These are phyloP conservation scores for Wickerhamomyces ciferrii DNA, from an alignment of 805 yeast species.

Conservation along the genomic window DNA sequence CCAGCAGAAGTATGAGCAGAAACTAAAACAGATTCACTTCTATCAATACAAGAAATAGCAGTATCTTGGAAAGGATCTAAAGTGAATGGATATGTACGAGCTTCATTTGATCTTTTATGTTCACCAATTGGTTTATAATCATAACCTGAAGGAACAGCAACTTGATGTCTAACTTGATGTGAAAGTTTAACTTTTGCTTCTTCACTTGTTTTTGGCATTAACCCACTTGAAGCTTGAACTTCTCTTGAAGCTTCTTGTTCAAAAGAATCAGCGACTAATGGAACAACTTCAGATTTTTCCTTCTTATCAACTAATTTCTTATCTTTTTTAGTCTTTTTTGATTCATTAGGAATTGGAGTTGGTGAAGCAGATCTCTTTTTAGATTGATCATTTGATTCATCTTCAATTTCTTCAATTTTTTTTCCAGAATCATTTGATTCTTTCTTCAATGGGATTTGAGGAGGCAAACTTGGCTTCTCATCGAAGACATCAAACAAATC, in stretches of 20 bases:
- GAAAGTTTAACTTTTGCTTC: constrained; percentile 61
- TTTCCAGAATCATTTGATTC: not conserved
- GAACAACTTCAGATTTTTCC: constrained; percentile 44
- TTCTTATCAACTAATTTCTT: constrained; percentile 29
- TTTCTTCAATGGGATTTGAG: constrained; percentile 1
- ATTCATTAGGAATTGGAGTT: constrained; percentile 3
- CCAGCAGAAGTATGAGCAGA: constrained; percentile 99
- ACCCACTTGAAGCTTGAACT: constrained; percentile 76
- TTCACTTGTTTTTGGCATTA: constrained; percentile 39
- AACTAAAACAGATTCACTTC: constrained; percentile 90
- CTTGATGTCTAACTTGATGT: constrained; percentile 97
- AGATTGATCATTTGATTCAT: constrained; percentile 17
- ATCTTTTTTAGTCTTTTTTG: constrained; percentile 20
- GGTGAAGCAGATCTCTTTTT: constrained; percentile 22
- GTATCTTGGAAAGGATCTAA: constrained; percentile 98
- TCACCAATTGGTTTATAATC: constrained; percentile 85
- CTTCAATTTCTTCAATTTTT: not conserved
- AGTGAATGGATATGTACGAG: constrained; percentile 86
- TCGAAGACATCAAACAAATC: constrained; percentile 37
- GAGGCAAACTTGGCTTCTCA: constrained; percentile 40
- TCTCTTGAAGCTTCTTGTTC: constrained; percentile 89
- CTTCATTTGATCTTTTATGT: constrained; percentile 73
- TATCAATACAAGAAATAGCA: constrained; percentile 91
- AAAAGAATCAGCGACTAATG: constrained; percentile 80
- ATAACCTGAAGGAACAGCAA: constrained; percentile 90